A percentile compares a stretch with the other conserved stretches of the same genome.
Evolutionary conservation across 2,329 filamentous ascomycete genomes (phyloP).

Genomic region (Myriosclerotinia duriaeana): DNA sequence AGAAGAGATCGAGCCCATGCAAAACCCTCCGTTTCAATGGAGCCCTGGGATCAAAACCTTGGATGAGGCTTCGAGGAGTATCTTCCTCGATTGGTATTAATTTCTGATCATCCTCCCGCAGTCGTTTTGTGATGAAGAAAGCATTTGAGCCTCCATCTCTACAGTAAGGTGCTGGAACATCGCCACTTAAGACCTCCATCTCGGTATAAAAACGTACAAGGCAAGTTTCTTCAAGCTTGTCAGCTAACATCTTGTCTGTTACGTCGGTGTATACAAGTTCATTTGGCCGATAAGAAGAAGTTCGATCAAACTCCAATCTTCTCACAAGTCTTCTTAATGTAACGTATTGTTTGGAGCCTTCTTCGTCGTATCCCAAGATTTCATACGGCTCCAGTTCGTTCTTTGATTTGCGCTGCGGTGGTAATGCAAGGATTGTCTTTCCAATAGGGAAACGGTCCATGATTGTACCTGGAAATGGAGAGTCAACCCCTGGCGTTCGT

Average conservation of each 20-base stretch:
- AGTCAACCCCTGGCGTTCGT: constrained; percentile 17
- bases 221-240: constrained; percentile 56
- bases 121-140: constrained; percentile 59
- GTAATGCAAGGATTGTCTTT: constrained; percentile 53
- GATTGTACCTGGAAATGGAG: constrained; percentile 20
- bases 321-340: constrained; percentile 55
- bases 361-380: constrained; percentile 47
- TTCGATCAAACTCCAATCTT: constrained; percentile 45
- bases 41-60: constrained; percentile 54
- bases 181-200: constrained; percentile 37
- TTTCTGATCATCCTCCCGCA: constrained; percentile 37
- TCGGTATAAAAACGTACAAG: constrained; percentile 55
- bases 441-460: constrained; percentile 48
- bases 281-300: constrained; percentile 35
- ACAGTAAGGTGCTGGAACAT: constrained; percentile 63
- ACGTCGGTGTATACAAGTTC: constrained; percentile 57
- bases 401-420: constrained; percentile 46
- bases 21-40: constrained; percentile 44
- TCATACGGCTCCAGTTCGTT: constrained; percentile 58
- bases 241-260: constrained; percentile 42
- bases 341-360: constrained; percentile 38
- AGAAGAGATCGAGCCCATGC: constrained; percentile 70
- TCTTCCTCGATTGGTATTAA: constrained; percentile 41
- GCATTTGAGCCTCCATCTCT: constrained; percentile 63
- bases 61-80: constrained; percentile 45